Percentiles rank a stretch among this genome's conserved stretches.
Evolutionary conservation across 2,329 filamentous ascomycete species (phyloP).

Genomic region (Venturia nashicola): DNA sequence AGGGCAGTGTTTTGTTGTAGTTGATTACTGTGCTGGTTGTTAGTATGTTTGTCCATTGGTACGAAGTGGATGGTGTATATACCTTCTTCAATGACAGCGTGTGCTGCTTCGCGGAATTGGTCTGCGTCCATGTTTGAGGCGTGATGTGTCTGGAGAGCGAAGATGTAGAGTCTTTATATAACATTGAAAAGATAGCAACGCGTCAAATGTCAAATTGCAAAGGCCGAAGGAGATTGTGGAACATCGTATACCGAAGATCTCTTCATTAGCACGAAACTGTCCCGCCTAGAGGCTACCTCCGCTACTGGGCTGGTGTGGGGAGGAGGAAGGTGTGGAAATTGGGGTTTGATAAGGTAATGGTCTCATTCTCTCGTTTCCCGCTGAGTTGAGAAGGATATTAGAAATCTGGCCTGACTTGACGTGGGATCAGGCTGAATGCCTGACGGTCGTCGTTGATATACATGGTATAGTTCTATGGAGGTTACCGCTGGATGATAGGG

Average conservation of each 20-base stretch:
- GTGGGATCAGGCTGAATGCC: no score
- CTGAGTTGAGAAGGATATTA: no score
- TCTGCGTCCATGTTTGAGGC: conserved; percentile 54
- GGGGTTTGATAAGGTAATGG: no score
- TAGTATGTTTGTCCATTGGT: background rate
- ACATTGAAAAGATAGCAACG: background rate
- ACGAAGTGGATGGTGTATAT: conserved; percentile 13
- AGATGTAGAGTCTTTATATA: background rate
- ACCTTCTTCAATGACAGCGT: conserved; percentile 75
- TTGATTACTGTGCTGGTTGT: conserved; percentile 50
- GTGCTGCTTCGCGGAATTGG: conserved; percentile 66
- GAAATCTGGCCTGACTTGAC: no score
- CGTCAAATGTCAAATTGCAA: background rate
- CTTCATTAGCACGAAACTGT: background rate
- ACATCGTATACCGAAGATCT: background rate
- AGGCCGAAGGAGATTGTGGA: background rate
- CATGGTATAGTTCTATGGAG: no score
- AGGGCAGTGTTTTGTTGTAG: conserved; percentile 67
- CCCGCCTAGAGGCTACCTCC: background rate
- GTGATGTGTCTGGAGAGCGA: background rate
- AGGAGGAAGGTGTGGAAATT: no score
- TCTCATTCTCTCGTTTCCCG: no score
- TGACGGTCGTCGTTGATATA: no score
- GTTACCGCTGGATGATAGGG: no score
- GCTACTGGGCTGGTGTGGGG: background rate